Base-by-base conservation (phyloP, 2,329 filamentous ascomycete genomes). In the Aspergillus sp. region DNA sequence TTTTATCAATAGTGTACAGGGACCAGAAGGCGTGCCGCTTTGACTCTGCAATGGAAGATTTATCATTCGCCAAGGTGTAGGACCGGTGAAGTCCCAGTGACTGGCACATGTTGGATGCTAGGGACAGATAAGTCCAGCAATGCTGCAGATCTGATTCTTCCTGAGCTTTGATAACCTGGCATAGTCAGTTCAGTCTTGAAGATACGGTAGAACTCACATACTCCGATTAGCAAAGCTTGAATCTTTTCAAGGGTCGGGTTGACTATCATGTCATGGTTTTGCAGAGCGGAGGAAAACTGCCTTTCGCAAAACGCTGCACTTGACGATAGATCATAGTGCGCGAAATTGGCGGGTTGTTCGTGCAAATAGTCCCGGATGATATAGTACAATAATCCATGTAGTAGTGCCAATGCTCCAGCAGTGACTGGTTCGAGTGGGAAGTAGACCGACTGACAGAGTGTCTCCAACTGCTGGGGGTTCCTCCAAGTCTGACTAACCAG, bases 21-120 rank as follows among this genome's bases (percentile, higher is more conserved):
- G 62, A 56, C 63, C 63, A 65, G 43, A 65, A 65, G 2, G 51
- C 59, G 45, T 58, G 60, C 1, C 59, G 58, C 30, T 65, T 65
- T 2, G 58, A 52, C 24, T 65, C 57, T 0, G 60, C 60, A 2
- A 57, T 13, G 1, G 52, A 13, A 3, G 51, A 33, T 1, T 57
- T 30, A 22, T 64, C 62, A 13, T 51, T 35, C 8, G 50, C 50
- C 13, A 61, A 47, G 4, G 63, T 55, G 16, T 48, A 44, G 26
- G 52, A 57, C 19, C 60, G 49, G 35, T 62, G 62, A 11, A 60
- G 47, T 17, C 56, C 63, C 51, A 59, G 51, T 14, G 53, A 59
- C 47, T 60, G 60, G 26, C 57, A 63, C 60, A 62, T 62, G 35
- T 61, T 64, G 43, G 61, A 63, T 1, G 61, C 63, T 14, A 63